Base-by-base conservation (phyloP, 176 grass and related monocot species). In the Eleusine indica region DNA sequence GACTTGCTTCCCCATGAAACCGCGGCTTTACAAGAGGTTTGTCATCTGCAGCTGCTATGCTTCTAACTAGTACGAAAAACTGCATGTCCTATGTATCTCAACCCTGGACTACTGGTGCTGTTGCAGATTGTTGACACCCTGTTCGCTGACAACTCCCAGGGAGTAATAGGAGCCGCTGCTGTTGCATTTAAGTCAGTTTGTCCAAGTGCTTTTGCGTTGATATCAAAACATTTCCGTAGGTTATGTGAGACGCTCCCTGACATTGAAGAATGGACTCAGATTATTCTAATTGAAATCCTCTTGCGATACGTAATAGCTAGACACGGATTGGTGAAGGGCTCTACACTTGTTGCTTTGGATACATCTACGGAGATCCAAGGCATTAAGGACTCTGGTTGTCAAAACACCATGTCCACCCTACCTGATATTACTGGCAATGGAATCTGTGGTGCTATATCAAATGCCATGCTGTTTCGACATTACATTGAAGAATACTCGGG, bases 201-300 rank as follows among this genome's bases (percentile, higher is more conserved):
- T 71, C 93, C 93, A 81, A 82, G 64, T 81, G 86, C 86, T 87
- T 78, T 95, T 77, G 35, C 25, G 13, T 78, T 98, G 53, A 83
- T 95, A 81, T 72, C 89, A 42, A 98, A 94, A 72, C 86, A 93
- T 80, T 98, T 95, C 71, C 83, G 25, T 42, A 90, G 89, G 70
- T 81, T 98, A 64, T 98, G 96, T 78, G 89, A 95, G 78, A 93
- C 83, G 42, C 85, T 98, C 62, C 96, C 96, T 56, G 93, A 98
- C 80, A 88, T 95, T 66, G 96, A 98, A 82, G 96, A 98, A 69
- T 95, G 96, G 96, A 80, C 87, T 44, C 91, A 98, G 76, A 91
- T 98, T 86, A 71, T 91, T 73, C 75, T 98, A 17, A 92, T 89
- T 61, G 92, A 98, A 44, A 95, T 95, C 66, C 87, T 95, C 60